Conservation (phyloP, 1,139 yeast species). For the Meyerozyma carpophila region DNA sequence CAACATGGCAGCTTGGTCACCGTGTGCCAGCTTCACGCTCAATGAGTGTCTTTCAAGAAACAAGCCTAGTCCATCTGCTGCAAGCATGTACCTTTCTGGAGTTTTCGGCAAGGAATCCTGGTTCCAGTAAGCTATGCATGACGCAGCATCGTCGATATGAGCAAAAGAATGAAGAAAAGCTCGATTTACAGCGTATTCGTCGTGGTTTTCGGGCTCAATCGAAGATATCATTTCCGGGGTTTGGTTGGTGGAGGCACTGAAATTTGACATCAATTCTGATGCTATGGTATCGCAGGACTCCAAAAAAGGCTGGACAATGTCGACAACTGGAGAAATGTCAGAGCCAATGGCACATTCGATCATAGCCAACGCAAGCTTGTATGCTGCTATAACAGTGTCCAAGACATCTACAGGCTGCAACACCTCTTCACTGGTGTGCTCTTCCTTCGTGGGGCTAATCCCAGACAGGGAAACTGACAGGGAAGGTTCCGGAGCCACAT, state of each 20-base stretch:
- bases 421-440: conserved; percentile 22
- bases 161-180: conserved; percentile 19
- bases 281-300: conserved; percentile 17
- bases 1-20: conserved; percentile 9
- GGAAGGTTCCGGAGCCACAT: conserved; percentile 2
- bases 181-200: conserved; percentile 21
- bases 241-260: conserved; percentile 15
- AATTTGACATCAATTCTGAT: conserved; percentile 16
- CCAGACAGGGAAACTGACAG: background rate
- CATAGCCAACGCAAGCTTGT: conserved; percentile 25
- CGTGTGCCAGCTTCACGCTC: conserved; percentile 7
- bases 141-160: conserved; percentile 10
- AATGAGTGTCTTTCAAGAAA: conserved; percentile 34
- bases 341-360: conserved; percentile 17
- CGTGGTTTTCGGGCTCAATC: conserved; percentile 17
- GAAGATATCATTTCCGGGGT: conserved; percentile 23
- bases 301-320: conserved; percentile 15
- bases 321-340: conserved; percentile 2
- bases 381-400: conserved; percentile 30
- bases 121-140: conserved; percentile 22
- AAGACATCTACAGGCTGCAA: conserved; percentile 36
- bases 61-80: conserved; percentile 40
- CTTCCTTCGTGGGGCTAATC: conserved; percentile 10
- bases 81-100: conserved; percentile 33
- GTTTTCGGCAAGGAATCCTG: conserved; percentile 16